These are phyloP conservation scores for Candida incommunis DNA, from an alignment of 805 yeast genomes.

Conservation along the genomic window DNA sequence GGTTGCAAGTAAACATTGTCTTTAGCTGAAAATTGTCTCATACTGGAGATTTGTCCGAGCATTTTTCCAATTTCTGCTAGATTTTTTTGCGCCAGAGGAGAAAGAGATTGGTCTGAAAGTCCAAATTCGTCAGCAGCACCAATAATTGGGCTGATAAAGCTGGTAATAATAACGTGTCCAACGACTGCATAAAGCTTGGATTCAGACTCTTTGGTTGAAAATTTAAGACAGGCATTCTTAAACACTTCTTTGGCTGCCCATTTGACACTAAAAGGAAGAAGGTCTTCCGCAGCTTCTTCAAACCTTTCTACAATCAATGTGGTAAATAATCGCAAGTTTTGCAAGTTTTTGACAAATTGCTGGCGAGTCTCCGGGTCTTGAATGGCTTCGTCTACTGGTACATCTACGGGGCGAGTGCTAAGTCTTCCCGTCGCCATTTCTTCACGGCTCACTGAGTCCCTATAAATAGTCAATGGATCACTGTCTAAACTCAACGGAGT, in stretches of 20 bases:
- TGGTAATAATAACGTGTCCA: slow-evolving; percentile 35
- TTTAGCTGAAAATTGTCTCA: slow-evolving; percentile 44
- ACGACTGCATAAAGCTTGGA: slow-evolving; percentile 49
- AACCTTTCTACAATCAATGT: slow-evolving; percentile 45
- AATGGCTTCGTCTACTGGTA: slow-evolving; percentile 56
- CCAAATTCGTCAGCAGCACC: slow-evolving; percentile 34
- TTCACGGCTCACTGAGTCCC: slow-evolving; percentile 4
- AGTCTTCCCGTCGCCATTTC: slow-evolving; percentile 19
- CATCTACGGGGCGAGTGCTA: slow-evolving; percentile 25
- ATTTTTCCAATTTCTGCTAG: slow-evolving; percentile 43
- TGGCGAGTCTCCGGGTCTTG: slow-evolving; percentile 61
- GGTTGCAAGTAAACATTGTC: slow-evolving; percentile 64
- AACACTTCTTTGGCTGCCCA: slow-evolving; percentile 35
- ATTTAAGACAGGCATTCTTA: slow-evolving; percentile 7
- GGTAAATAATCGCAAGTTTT: slow-evolving; percentile 55
- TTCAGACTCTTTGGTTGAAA: slow-evolving; percentile 44
- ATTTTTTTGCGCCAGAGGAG: slow-evolving; percentile 33
- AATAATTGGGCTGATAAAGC: slow-evolving; percentile 24
- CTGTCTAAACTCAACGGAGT: slow-evolving; percentile 42
- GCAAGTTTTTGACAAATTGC: slow-evolving; percentile 59
- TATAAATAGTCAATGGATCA: slow-evolving; percentile 43
- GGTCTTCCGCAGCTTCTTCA: slow-evolving; percentile 25
- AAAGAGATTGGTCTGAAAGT: slow-evolving; percentile 24
- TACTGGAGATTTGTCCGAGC: slow-evolving; percentile 48
- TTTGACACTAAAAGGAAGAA: slow-evolving; percentile 43